Evolutionary conservation across 2,329 filamentous ascomycete species (phyloP).

Genomic region (Alternaria gansuensis): DNA sequence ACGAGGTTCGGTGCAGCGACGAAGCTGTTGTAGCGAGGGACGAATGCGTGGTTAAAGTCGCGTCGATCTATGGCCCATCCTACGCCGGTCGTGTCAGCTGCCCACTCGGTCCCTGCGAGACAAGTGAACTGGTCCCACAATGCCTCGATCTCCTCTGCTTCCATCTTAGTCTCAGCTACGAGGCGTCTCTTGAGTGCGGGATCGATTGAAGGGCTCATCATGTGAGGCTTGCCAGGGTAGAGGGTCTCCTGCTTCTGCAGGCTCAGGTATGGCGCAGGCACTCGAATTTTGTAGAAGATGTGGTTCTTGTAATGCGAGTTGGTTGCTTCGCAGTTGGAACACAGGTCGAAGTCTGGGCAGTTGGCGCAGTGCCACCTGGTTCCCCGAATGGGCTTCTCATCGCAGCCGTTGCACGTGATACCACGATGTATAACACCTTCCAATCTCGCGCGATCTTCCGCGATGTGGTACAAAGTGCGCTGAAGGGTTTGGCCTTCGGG

Average conservation of each 20-base stretch:
- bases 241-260: slow-evolving; percentile 69
- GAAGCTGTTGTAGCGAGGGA: slow-evolving; percentile 81
- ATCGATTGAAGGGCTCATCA: slow-evolving; percentile 72
- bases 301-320: slow-evolving; percentile 86
- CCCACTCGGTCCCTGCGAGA: slow-evolving; percentile 86
- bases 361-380: slow-evolving; percentile 95
- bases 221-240: slow-evolving; percentile 71
- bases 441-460: slow-evolving; percentile 86
- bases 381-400: slow-evolving; percentile 86
- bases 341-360: slow-evolving; percentile 94
- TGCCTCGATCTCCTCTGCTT: slow-evolving; percentile 87
- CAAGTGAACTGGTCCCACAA: slow-evolving; percentile 98
- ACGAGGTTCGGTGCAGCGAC: slow-evolving; percentile 86
- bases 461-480: slow-evolving; percentile 87
- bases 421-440: slow-evolving; percentile 85
- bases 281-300: slow-evolving; percentile 93
- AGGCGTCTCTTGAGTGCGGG: slow-evolving; percentile 72
- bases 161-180: slow-evolving; percentile 61
- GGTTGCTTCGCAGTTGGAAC: slow-evolving; percentile 86
- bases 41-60: slow-evolving; percentile 90
- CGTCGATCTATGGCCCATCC: slow-evolving; percentile 87
- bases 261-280: slow-evolving; percentile 85
- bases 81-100: slow-evolving; percentile 79
- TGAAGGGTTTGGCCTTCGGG: slow-evolving; percentile 79
- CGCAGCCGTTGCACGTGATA: slow-evolving; percentile 90